Conservation (phyloP, 257 asterid genomes). For the Lantana camara region DNA sequence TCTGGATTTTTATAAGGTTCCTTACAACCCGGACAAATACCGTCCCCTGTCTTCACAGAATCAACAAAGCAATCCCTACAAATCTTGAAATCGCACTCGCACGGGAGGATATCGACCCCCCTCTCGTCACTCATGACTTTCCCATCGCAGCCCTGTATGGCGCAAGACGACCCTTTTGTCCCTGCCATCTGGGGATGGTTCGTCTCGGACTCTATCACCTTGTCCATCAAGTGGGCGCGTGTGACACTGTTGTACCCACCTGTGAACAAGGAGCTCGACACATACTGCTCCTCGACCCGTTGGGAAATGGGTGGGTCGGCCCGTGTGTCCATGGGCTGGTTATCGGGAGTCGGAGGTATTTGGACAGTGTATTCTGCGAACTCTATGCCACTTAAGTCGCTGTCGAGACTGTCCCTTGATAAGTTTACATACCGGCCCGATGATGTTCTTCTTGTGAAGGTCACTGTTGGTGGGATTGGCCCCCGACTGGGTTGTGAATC, state of each 20-base stretch:
- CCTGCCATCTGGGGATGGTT: constrained; percentile 97
- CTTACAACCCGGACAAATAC: constrained; percentile 91
- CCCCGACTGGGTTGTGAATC: constrained; percentile 50
- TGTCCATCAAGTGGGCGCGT: constrained; percentile 94
- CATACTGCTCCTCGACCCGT: constrained; percentile 91
- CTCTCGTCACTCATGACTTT: constrained; percentile 84
- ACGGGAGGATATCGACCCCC: constrained; percentile 82
- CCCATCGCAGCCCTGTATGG: constrained; percentile 85
- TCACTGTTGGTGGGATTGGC: constrained; percentile 54
- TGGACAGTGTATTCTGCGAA: constrained; percentile 79
- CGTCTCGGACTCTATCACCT: constrained; percentile 85
- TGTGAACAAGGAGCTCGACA: constrained; percentile 78
- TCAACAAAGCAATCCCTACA: constrained; percentile 79
- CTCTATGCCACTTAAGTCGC: constrained; percentile 76
- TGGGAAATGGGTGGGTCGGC: constrained; percentile 70
- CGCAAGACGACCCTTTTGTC: constrained; percentile 78
- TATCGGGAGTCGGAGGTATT: constrained; percentile 92
- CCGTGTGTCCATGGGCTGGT: constrained; percentile 75
- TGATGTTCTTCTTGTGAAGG: constrained; percentile 71
- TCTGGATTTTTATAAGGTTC: constrained; percentile 75
- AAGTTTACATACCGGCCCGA: constrained; percentile 88
- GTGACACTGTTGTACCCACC: constrained; percentile 88
- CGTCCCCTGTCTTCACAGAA: constrained; percentile 73
- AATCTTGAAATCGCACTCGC: constrained; percentile 90
- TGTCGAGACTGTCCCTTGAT: constrained; percentile 89